Evolutionary conservation across 345 rosid species (phyloP).

Genomic region (Citrus reticulata): DNA sequence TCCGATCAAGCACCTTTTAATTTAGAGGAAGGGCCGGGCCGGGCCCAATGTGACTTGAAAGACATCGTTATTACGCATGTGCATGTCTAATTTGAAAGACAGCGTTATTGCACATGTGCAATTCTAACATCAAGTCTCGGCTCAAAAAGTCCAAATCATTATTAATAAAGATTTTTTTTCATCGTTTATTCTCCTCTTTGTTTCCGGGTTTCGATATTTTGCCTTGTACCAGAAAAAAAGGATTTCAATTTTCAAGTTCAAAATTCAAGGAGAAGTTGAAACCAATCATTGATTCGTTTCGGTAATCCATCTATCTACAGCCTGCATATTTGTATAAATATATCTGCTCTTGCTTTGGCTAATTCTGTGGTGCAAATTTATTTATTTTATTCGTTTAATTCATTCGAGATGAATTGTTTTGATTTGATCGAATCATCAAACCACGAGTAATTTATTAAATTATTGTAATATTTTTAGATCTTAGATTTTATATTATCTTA

Average conservation of each 20-base stretch:
- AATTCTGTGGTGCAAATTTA: neutral
- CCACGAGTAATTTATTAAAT: neutral
- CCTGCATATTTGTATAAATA: neutral
- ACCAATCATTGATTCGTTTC: neutral
- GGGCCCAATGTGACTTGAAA: too few species aligned
- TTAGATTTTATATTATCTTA: neutral
- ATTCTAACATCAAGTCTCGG: neutral
- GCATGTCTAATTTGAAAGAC: neutral
- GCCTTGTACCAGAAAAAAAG: neutral
- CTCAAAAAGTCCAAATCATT: neutral
- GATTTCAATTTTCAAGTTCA: neutral
- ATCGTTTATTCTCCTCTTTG: neutral
- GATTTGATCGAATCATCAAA: neutral
- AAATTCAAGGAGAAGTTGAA: neutral
- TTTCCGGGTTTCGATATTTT: neutral
- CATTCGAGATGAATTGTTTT: neutral
- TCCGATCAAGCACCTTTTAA: too few species aligned
- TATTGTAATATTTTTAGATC: neutral
- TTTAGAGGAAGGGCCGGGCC: neutral
- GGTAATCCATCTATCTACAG: neutral
- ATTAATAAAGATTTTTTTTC: neutral
- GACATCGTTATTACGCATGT: neutral
- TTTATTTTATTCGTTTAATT: neutral
- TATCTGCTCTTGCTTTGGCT: neutral
- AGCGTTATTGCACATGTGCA: neutral